These are phyloP conservation scores for Colletotrichum cordylinicola DNA, from an alignment of 2,329 filamentous ascomycete species.

Conservation along the genomic window DNA sequence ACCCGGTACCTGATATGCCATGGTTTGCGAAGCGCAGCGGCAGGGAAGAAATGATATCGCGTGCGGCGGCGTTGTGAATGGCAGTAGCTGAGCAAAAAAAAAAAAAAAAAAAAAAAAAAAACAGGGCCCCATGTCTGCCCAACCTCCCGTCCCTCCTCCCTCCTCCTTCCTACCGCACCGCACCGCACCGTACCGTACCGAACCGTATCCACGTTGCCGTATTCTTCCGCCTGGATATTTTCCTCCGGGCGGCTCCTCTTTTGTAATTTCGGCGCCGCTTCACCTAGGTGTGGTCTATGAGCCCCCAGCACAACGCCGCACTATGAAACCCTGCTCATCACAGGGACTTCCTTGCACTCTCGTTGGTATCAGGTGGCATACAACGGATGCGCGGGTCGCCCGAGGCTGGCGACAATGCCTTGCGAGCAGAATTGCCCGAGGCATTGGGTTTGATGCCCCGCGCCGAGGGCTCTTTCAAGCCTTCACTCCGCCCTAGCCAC, in stretches of 20 bases:
- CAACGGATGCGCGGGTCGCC: background rate
- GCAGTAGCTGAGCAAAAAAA: background rate
- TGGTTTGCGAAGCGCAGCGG: background rate
- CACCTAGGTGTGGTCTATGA: background rate
- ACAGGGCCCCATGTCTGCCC: background rate
- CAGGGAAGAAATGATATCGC: background rate
- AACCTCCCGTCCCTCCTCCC: background rate
- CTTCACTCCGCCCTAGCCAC: background rate
- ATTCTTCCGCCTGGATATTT: constrained; percentile 6
- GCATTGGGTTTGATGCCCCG: background rate
- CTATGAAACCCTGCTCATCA: background rate
- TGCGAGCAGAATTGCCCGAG: background rate
- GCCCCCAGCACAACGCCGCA: background rate
- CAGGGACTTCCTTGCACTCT: constrained; percentile 8
- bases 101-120: too few species aligned
- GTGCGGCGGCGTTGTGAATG: background rate
- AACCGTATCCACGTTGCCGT: background rate
- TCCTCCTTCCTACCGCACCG: background rate
- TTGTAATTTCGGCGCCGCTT: background rate
- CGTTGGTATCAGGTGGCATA: background rate
- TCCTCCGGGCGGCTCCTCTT: constrained; percentile 10
- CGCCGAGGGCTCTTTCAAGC: background rate
- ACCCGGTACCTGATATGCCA: background rate
- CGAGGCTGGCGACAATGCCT: background rate
- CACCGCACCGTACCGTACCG: background rate